Evolutionary conservation across 768 basidiomycete species (phyloP).

Genomic region (Sporobolomyces phaffii): DNA sequence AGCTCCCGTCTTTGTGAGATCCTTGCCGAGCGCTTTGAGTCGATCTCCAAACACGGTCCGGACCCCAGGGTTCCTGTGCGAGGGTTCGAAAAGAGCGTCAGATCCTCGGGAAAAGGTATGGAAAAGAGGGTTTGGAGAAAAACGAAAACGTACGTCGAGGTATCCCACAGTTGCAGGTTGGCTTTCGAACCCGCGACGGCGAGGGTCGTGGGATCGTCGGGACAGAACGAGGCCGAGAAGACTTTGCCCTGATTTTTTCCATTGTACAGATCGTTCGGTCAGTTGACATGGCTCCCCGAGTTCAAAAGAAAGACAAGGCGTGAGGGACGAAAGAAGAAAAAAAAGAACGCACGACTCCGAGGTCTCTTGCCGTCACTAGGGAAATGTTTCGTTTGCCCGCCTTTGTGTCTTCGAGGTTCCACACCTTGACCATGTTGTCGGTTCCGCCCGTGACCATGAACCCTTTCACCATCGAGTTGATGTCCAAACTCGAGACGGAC

Average conservation of each 20-base stretch:
- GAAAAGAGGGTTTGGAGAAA: background rate
- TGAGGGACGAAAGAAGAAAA: background rate
- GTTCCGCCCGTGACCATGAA: constrained; percentile 89
- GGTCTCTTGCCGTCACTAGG: constrained; percentile 76
- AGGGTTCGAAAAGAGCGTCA: background rate
- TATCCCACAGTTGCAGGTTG: constrained; percentile 91
- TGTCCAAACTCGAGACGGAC: constrained; percentile 76
- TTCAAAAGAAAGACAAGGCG: background rate
- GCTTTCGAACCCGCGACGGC: constrained; percentile 93
- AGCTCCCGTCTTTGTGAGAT: constrained; percentile 27
- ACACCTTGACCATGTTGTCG: constrained; percentile 85
- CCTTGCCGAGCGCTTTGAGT: constrained; percentile 49
- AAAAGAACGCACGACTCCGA: constrained; percentile 65
- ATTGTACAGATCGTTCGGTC: too few species aligned
- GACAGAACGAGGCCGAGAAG: constrained; percentile 83
- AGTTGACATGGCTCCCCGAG: too few species aligned
- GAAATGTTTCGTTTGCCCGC: constrained; percentile 68
- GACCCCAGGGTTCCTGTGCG: constrained; percentile 59
- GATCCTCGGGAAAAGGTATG: background rate
- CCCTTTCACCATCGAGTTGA: constrained; percentile 82
- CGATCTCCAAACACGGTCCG: constrained; percentile 76
- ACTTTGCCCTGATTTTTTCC: constrained; percentile 93
- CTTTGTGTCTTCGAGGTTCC: constrained; percentile 68
- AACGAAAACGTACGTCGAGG: constrained; percentile 53
- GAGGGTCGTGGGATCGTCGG: constrained; percentile 86